Evolutionary conservation across 139 green algal species (phyloP).

Genomic region (Eudorina sp.): DNA sequence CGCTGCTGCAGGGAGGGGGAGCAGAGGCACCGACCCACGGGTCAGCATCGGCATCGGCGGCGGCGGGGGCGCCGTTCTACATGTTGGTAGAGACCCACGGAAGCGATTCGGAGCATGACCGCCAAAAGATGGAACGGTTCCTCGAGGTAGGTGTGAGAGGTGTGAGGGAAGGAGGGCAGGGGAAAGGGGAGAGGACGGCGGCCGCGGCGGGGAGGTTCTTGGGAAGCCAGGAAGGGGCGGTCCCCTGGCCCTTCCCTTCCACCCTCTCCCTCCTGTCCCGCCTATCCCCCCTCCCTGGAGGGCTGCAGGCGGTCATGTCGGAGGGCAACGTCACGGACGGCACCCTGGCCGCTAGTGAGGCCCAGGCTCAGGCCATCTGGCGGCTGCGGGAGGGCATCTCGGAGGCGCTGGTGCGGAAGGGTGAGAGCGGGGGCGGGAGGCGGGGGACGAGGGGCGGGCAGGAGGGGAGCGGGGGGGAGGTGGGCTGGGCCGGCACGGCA

Average conservation of each 20-base stretch:
- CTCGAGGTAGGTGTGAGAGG: too few relatives aligned
- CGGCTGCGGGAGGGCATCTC: constrained; percentile 89
- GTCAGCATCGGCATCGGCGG: too few relatives aligned
- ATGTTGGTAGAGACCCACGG: constrained; percentile 94
- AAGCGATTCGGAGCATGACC: constrained; percentile 82
- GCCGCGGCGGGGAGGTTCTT: neutral
- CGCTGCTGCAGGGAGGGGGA: constrained; percentile 54
- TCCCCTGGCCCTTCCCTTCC: too few relatives aligned
- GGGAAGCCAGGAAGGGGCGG: neutral
- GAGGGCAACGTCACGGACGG: constrained; percentile 63
- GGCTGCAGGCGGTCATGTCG: constrained; percentile 31
- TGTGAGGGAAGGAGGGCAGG: constrained; percentile 27
- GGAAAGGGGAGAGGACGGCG: neutral
- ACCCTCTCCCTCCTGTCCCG: too few relatives aligned
- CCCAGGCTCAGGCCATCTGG: constrained; percentile 90
- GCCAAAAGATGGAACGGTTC: constrained; percentile 85
- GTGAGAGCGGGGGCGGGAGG: constrained; percentile 46
- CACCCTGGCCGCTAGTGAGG: constrained; percentile 61
- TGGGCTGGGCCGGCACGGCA: too few relatives aligned
- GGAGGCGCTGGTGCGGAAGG: constrained; percentile 81
- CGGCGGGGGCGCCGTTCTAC: constrained; percentile 79
- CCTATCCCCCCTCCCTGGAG: too few relatives aligned
- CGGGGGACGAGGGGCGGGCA: neutral
- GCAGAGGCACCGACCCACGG: neutral
- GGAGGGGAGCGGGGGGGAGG: neutral